phyloP scores from a whole-genome alignment of 2,329 filamentous ascomycete genomes.

The Ceratocystis cubensis region DNA sequence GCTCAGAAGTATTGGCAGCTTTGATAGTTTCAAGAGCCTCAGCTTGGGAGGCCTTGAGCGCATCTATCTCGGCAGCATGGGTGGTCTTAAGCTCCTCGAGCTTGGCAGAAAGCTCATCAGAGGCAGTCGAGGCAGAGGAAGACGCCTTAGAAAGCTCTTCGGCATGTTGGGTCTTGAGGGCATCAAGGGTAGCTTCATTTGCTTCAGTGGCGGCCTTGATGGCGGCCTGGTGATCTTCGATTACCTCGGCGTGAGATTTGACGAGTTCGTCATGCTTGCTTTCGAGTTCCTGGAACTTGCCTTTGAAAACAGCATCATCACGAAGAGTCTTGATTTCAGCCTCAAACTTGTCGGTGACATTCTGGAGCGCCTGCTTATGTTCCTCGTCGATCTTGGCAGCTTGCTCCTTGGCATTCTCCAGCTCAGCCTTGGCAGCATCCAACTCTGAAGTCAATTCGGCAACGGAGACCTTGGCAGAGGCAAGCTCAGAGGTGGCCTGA shows the following conservation, averaged over 20 bases:
- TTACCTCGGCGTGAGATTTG: conserved; percentile 26
- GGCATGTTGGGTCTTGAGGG: conserved; percentile 43
- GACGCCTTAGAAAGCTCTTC: conserved; percentile 37
- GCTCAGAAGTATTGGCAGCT: conserved; percentile 28
- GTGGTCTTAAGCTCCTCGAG: conserved; percentile 33
- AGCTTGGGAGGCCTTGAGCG: conserved; percentile 35
- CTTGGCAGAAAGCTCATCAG: conserved; percentile 36
- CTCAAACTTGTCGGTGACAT: conserved; percentile 48
- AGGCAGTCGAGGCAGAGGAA: conserved; percentile 41
- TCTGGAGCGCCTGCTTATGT: conserved; percentile 46
- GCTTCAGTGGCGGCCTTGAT: conserved; percentile 35
- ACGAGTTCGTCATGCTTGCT: conserved; percentile 41
- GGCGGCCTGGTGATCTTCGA: conserved; percentile 32
- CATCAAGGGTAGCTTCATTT: conserved; percentile 38
- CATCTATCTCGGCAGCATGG: conserved; percentile 32
- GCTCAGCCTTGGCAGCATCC: conserved; percentile 36
- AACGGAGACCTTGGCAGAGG: conserved; percentile 38
- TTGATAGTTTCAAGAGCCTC: conserved; percentile 34
- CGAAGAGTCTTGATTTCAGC: conserved; percentile 52
- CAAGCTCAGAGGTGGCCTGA: conserved; percentile 31
- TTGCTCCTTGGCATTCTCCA: conserved; percentile 37
- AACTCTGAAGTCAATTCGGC: conserved; percentile 37
- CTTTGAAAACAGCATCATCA: conserved; percentile 51
- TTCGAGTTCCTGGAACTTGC: conserved; percentile 50
- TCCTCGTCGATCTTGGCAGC: conserved; percentile 39